phyloP scores from a whole-genome alignment of 192 early-diverging fungal species.

The Backusella luteola region DNA sequence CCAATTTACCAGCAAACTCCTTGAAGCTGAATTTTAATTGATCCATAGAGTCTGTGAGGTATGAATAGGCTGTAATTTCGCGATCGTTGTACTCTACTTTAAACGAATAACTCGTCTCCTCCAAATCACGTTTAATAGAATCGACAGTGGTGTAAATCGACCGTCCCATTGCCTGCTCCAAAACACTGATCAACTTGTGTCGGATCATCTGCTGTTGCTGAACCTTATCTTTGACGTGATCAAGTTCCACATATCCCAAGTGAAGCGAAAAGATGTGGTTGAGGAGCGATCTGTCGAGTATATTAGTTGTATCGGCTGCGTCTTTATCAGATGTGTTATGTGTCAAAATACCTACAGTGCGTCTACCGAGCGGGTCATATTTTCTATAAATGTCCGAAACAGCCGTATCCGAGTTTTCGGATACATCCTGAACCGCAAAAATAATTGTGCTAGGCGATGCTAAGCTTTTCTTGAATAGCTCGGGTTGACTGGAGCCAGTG shows the following conservation, averaged over 20 bases:
- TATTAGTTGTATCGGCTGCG: slow-evolving; percentile 60
- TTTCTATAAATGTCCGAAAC: slow-evolving; percentile 72
- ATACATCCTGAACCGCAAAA: slow-evolving; percentile 79
- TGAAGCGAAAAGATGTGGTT: slow-evolving; percentile 91
- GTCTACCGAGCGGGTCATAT: slow-evolving; percentile 72
- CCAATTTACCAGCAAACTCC: slow-evolving; percentile 86
- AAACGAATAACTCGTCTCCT: slow-evolving; percentile 94
- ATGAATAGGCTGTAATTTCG: slow-evolving; percentile 89
- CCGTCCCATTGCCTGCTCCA: slow-evolving; percentile 89
- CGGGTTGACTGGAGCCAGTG: slow-evolving; percentile 82
- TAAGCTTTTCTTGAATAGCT: slow-evolving; percentile 78
- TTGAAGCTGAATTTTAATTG: slow-evolving; percentile 92
- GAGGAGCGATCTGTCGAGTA: slow-evolving; percentile 88
- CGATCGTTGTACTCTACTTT: slow-evolving; percentile 99
- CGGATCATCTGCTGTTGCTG: slow-evolving; percentile 66
- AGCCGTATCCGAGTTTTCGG: slow-evolving; percentile 79
- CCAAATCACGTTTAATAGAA: slow-evolving; percentile 87
- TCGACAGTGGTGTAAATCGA: slow-evolving; percentile 82
- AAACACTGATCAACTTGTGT: slow-evolving; percentile 78
- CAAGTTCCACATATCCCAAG: slow-evolving; percentile 78
- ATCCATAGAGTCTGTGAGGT: slow-evolving; percentile 93
- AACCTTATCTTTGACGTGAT: slow-evolving; percentile 35
- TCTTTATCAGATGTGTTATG: slow-evolving; percentile 78
- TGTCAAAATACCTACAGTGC: slow-evolving; percentile 82
- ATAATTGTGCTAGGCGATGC: slow-evolving; percentile 78